Evolutionary conservation across 2,329 filamentous ascomycete species (phyloP).

Genomic region (Pseudopithomyces maydicus): DNA sequence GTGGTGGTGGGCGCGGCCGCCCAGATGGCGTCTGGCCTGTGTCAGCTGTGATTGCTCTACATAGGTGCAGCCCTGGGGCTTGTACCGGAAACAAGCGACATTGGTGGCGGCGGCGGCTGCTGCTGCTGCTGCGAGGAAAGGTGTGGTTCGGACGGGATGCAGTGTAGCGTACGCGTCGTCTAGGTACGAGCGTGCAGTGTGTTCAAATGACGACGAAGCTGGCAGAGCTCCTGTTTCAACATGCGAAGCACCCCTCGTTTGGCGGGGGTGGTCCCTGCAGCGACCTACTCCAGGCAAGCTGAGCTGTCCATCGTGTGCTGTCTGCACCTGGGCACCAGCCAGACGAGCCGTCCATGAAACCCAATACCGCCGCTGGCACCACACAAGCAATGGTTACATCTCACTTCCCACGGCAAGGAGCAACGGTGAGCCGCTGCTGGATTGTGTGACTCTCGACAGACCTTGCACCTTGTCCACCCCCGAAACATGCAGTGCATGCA

Average conservation of each 20-base stretch:
- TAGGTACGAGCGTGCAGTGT: background rate
- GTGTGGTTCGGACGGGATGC: background rate
- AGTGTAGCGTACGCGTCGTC: background rate
- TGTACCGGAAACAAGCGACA: slow-evolving; percentile 15
- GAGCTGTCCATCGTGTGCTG: background rate
- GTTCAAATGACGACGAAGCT: background rate
- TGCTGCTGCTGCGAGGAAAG: background rate
- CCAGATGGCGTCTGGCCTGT: slow-evolving; percentile 70
- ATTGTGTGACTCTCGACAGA: no score
- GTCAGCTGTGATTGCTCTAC: background rate
- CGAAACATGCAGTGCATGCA: no score
- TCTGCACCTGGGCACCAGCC: no score
- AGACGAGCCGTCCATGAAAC: no score
- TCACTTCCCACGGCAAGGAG: no score
- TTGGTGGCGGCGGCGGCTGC: background rate
- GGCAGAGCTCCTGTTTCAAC: slow-evolving; percentile 6
- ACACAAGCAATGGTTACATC: no score
- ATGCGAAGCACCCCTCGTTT: slow-evolving; percentile 6
- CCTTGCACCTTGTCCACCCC: no score
- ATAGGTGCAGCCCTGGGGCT: background rate
- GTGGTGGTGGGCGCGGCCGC: slow-evolving; percentile 83
- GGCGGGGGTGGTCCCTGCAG: slow-evolving; percentile 6
- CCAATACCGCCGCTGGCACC: no score
- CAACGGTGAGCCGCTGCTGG: no score
- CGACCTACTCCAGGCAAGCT: no score